Evolutionary conservation across 2,329 filamentous ascomycete species (phyloP).

Genomic region (Colletotrichum shisoi): DNA sequence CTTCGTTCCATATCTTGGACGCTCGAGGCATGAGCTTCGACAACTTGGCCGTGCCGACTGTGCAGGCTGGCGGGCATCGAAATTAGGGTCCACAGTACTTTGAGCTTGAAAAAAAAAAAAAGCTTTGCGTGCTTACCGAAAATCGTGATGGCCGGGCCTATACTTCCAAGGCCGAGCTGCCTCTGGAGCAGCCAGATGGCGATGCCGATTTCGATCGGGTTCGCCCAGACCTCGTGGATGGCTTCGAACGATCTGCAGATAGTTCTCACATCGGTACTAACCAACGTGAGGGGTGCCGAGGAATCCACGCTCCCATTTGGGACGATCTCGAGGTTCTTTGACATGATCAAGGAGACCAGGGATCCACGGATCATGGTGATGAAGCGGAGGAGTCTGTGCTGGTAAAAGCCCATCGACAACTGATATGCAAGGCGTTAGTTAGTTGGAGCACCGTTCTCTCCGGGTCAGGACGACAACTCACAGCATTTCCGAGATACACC

Average conservation of each 20-base stretch:
- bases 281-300: slow-evolving; percentile 41
- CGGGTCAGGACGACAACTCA: slow-evolving; percentile 31
- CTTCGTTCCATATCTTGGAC: slow-evolving; percentile 45
- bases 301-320: not conserved
- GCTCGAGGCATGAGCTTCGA: slow-evolving; percentile 44
- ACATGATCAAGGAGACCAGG: slow-evolving; percentile 21
- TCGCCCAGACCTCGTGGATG: slow-evolving; percentile 46
- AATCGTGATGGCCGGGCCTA: slow-evolving; percentile 47
- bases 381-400: slow-evolving; percentile 46
- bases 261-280: slow-evolving; percentile 42
- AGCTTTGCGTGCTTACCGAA: slow-evolving; percentile 40
- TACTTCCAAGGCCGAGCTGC: slow-evolving; percentile 48
- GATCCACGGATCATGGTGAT: slow-evolving; percentile 29
- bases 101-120: accelerated
- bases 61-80: slow-evolving; percentile 39
- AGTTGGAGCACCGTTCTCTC: not conserved
- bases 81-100: not conserved
- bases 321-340: slow-evolving; percentile 22
- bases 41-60: slow-evolving; percentile 42
- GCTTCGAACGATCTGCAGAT: slow-evolving; percentile 42
- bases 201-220: slow-evolving; percentile 45
- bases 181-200: slow-evolving; percentile 46
- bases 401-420: slow-evolving; percentile 46
- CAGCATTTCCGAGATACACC: slow-evolving; percentile 47
- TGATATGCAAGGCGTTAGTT: not conserved